Conservation (phyloP, 768 basidiomycete species). For the Boletus rubropictus region DNA sequence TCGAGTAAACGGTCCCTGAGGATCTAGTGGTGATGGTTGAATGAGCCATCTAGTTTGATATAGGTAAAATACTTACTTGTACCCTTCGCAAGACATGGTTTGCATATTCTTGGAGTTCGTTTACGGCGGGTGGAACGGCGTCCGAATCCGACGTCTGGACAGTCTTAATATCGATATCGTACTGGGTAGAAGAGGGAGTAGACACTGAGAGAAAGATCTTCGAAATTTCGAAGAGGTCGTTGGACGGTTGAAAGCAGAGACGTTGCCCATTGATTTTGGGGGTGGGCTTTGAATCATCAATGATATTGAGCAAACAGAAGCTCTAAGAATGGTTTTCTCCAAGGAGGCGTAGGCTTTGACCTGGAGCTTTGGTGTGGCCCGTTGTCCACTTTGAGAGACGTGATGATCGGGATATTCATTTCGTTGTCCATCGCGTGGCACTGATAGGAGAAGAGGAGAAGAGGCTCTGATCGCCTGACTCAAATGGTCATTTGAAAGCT, state of each 20-base stretch:
- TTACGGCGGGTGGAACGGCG: not conserved
- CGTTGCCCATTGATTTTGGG: not conserved
- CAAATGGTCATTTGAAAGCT: not conserved
- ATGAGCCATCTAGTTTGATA: not conserved
- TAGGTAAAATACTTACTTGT: not conserved
- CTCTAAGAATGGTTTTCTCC: conserved; percentile 9
- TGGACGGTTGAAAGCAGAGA: conserved; percentile 14
- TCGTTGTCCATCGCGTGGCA: conserved; percentile 10
- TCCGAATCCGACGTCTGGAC: not conserved
- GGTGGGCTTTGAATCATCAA: not conserved
- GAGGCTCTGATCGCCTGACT: conserved; percentile 5
- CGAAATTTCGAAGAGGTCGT: conserved; percentile 10
- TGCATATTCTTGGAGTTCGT: conserved; percentile 11
- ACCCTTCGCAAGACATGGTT: conserved; percentile 1
- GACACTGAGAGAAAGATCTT: conserved; percentile 11
- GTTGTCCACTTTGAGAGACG: conserved; percentile 2
- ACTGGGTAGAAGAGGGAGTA: not conserved
- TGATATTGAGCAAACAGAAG: conserved; percentile 7
- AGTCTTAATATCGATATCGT: conserved; percentile 11
- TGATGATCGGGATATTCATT: not conserved
- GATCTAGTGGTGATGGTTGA: conserved; percentile 1
- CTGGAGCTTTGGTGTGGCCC: not conserved
- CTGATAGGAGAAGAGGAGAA: conserved; percentile 5
- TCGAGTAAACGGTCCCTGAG: conserved; percentile 8
- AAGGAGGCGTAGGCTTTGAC: not conserved